A percentile compares a stretch with the other conserved stretches of the same genome.
Conservation (phyloP, 2,329 filamentous ascomycete genomes). For the Didymella exigua region DNA sequence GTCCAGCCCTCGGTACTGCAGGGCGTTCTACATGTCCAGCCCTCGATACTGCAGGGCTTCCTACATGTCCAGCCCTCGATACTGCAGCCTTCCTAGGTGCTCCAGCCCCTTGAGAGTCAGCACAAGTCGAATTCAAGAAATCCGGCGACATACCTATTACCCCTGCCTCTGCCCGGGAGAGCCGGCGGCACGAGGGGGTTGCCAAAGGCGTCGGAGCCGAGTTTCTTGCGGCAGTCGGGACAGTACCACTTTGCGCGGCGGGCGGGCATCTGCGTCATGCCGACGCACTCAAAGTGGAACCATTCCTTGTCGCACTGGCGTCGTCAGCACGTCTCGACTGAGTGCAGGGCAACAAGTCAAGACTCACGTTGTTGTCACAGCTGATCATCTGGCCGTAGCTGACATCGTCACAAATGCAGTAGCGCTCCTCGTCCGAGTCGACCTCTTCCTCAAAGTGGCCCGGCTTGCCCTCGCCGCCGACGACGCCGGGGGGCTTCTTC, state of each 20-base stretch:
- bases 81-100: slow-evolving; percentile 34
- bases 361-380: slow-evolving; percentile 73
- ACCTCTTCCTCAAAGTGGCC: slow-evolving; percentile 53
- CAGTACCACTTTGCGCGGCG: slow-evolving; percentile 85
- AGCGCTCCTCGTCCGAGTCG: slow-evolving; percentile 75
- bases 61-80: no score
- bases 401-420: slow-evolving; percentile 79
- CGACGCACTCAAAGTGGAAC: slow-evolving; percentile 83
- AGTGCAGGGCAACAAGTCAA: no score
- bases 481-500: slow-evolving; percentile 54
- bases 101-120: slow-evolving; percentile 45
- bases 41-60: no score
- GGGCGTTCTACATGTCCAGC: no score
- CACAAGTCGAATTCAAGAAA: slow-evolving; percentile 26
- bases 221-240: slow-evolving; percentile 64
- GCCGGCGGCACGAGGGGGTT: slow-evolving; percentile 42
- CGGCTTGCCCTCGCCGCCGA: background rate
- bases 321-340: slow-evolving; percentile 20
- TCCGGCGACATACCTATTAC: slow-evolving; percentile 41
- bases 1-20: no score
- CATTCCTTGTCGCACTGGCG: slow-evolving; percentile 78
- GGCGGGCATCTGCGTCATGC: slow-evolving; percentile 67
- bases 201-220: slow-evolving; percentile 42
- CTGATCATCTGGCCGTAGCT: slow-evolving; percentile 84
- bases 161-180: slow-evolving; percentile 39